Evolutionary conservation across 2,329 filamentous ascomycete species (phyloP).

Genomic region (Ophiostoma novo-ulmi): DNA sequence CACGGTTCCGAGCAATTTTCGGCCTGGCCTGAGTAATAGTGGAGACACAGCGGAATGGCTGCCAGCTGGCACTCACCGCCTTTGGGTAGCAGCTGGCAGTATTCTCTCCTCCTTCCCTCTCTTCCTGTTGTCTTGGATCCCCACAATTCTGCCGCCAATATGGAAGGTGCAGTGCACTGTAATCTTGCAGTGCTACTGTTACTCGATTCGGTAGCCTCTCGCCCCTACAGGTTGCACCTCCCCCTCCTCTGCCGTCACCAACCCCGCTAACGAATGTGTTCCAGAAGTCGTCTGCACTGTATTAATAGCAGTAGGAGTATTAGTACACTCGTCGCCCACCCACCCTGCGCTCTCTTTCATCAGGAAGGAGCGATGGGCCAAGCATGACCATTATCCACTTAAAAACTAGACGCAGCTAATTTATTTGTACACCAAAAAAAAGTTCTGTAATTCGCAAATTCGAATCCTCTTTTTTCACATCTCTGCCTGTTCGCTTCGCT

Average conservation of each 20-base stretch:
- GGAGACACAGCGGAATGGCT: constrained; percentile 5
- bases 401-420: constrained; percentile 18
- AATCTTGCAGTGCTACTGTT: not conserved
- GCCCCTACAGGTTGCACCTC: not conserved
- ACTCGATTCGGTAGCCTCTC: constrained; percentile 7
- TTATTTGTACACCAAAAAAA: constrained; percentile 23
- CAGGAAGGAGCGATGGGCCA: not conserved
- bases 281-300: not conserved
- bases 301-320: no score
- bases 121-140: not conserved
- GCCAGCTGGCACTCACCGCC: constrained; percentile 19
- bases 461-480: constrained; percentile 15
- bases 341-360: not conserved
- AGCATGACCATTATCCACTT: constrained; percentile 16
- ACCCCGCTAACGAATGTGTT: constrained; percentile 19
- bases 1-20: constrained; percentile 31
- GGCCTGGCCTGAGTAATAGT: constrained; percentile 24
- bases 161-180: not conserved
- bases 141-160: not conserved
- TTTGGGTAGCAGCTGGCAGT: not conserved
- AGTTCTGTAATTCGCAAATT: constrained; percentile 16
- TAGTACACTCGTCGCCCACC: constrained; percentile 4
- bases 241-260: constrained; percentile 11
- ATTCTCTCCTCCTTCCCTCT: not conserved
- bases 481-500: not conserved